Conservation (phyloP, 1,139 yeast species). For the Kurtzmaniella quercitrusa region DNA sequence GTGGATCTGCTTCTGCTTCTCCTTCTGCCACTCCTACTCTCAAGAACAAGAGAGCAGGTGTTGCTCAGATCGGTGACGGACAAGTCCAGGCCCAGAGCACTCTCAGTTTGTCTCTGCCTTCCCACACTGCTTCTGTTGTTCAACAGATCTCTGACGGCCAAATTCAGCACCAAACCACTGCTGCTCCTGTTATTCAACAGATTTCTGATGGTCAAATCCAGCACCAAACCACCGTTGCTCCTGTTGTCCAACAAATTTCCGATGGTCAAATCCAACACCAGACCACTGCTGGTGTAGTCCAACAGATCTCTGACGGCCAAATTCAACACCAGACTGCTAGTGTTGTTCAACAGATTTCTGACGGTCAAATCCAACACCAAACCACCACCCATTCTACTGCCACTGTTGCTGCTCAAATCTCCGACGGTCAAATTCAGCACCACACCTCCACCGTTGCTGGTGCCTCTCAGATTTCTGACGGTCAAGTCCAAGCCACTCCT, state of each 20-base stretch:
- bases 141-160: constrained; percentile 33
- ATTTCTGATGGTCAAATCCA: constrained; percentile 41
- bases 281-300: constrained; percentile 18
- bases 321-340: constrained; percentile 31
- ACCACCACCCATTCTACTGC: constrained; percentile 30
- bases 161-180: constrained; percentile 28
- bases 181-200: constrained; percentile 28
- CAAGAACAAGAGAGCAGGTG: constrained; percentile 23
- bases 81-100: constrained; percentile 23
- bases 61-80: constrained; percentile 26
- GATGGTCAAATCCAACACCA: constrained; percentile 36
- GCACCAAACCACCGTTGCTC: constrained; percentile 28
- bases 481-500: constrained; percentile 27
- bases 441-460: constrained; percentile 15
- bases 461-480: constrained; percentile 25
- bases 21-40: constrained; percentile 24
- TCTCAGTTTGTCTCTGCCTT: constrained; percentile 20
- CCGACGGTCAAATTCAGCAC: constrained; percentile 35
- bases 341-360: constrained; percentile 49
- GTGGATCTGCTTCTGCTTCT: constrained; percentile 16
- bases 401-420: constrained; percentile 27
- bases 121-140: constrained; percentile 24
- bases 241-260: constrained; percentile 27
- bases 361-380: constrained; percentile 61
- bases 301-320: constrained; percentile 20